Evolutionary conservation across 1,284 basidiomycete species (phyloP), one percentile per base, ranked within the genome.

Genomic region (Austroboletus novae-zelandiae): DNA sequence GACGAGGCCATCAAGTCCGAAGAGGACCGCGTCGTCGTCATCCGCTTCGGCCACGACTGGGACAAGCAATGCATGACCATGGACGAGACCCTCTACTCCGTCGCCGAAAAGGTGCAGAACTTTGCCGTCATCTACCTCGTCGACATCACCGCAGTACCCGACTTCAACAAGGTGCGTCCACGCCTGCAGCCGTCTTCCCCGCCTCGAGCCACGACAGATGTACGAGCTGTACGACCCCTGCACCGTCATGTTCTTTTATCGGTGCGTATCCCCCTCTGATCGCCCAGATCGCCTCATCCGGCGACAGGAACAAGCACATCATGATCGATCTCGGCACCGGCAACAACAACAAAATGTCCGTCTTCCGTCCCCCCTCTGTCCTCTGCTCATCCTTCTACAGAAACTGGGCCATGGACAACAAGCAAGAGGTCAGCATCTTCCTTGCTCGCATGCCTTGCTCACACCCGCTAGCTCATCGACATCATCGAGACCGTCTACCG

Each of bases 311-410:
- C 74, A 97, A 99, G 70, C 96, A 99, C 67, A 99, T 99, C 73
- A 98, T 99, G 96, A 98, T 99, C 66, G 96, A 98, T 83, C 75
- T 98, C 60, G 95, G 96, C 14, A 99, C 96, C 45, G 96, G 97
- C 76, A 98, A 99, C 74, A 99, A 99, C 73, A 99, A 99, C 75
- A 99, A 99, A 75, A 97, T 98, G 91, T 93, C 55, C 56, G 89
- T 78, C 9, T 25, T 35, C 29, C 45, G 1, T 9, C 4, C 1
- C 3, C 9, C 13, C 5, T 48, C 9, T 36, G 3, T n/a, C 11
- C 11, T 54, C 56, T 2, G 10, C 5, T 10, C 29, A 11, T 7
- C n/a, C 34, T 47, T 30, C 37, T 29, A 6, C 14, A 95, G 94
- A 70, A 97, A 96, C 70, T 98, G 94, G 94, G 84, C 94, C 23